phyloP scores from a whole-genome alignment of 2,329 filamentous ascomycete species.

The Pseudocercospora crystallina region DNA sequence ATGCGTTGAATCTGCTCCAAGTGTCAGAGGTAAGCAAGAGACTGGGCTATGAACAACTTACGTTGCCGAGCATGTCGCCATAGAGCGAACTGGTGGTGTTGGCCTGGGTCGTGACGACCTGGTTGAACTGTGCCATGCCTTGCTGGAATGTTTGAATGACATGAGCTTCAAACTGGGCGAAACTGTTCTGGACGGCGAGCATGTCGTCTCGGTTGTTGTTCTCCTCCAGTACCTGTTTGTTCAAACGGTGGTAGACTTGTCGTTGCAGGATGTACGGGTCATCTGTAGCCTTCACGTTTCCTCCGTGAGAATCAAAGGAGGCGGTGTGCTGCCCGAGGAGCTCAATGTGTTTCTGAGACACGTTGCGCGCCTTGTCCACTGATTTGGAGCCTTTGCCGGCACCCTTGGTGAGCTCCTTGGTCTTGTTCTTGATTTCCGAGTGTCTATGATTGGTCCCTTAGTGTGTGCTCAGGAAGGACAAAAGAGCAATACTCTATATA shows the following conservation, averaged over 20 bases:
- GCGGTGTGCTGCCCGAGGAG: conserved; percentile 84
- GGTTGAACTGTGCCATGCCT: conserved; percentile 78
- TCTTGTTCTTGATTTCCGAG: conserved; percentile 94
- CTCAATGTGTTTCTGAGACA: conserved; percentile 94
- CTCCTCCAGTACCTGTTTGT: conserved; percentile 90
- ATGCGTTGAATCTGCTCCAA: conserved; percentile 63
- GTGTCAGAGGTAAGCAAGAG: background rate
- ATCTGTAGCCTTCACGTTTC: conserved; percentile 67
- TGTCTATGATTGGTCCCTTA: conserved; percentile 46
- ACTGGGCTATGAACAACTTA: conserved; percentile 1
- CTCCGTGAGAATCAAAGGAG: conserved; percentile 71
- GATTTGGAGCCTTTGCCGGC: conserved; percentile 83
- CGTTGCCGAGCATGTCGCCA: conserved; percentile 72
- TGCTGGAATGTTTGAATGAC: conserved; percentile 79
- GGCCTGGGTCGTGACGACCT: conserved; percentile 74
- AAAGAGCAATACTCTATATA: too few relatives aligned
- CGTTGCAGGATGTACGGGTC: conserved; percentile 88
- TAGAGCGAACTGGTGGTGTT: conserved; percentile 81
- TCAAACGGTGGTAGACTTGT: conserved; percentile 76
- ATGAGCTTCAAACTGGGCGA: conserved; percentile 83
- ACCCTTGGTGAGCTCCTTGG: conserved; percentile 81
- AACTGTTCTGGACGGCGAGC: conserved; percentile 86
- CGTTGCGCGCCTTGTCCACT: conserved; percentile 82
- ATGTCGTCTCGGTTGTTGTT: conserved; percentile 95
- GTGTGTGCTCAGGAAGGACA: too few relatives aligned